Conservation (phyloP, 2,329 filamentous ascomycete species). For the Beauveria sp. region DNA sequence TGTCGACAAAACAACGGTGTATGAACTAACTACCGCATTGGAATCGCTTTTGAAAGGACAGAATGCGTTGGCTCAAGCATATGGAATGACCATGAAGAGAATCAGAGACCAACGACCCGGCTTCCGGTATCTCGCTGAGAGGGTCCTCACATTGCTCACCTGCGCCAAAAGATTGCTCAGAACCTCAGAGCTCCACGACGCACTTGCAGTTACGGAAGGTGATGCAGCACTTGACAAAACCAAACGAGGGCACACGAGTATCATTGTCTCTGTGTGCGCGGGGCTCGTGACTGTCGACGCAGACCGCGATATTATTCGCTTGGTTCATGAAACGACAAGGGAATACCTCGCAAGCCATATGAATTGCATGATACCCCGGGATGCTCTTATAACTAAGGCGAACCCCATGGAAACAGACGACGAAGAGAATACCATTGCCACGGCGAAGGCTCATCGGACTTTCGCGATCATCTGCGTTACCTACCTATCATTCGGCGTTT, state of each 20-base stretch:
- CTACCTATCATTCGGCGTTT: not conserved
- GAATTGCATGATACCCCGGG: not conserved
- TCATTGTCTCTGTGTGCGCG: conserved; percentile 27
- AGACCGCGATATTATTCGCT: conserved; percentile 26
- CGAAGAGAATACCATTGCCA: not conserved
- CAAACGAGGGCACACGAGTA: conserved; percentile 15
- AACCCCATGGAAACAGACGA: not conserved
- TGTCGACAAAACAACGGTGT: conserved; percentile 16
- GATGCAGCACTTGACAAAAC: conserved; percentile 21
- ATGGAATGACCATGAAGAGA: conserved; percentile 31
- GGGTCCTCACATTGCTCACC: conserved; percentile 31
- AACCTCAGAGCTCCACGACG: conserved; percentile 29
- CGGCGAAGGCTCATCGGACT: not conserved
- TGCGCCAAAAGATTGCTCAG: conserved; percentile 25
- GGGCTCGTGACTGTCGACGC: conserved; percentile 32
- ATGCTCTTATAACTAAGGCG: not conserved
- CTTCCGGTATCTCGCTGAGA: conserved; percentile 22
- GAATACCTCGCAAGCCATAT: not conserved
- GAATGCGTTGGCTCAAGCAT: conserved; percentile 28
- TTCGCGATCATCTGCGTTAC: not conserved
- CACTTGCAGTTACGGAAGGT: conserved; percentile 27
- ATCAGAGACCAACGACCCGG: conserved; percentile 28
- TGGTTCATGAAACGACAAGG: conserved; percentile 20
- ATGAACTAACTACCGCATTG: conserved; percentile 18
- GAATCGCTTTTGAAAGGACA: not conserved